These are phyloP conservation scores for Candida wancherniae DNA, from an alignment of 805 yeast genomes.

Conservation along the genomic window DNA sequence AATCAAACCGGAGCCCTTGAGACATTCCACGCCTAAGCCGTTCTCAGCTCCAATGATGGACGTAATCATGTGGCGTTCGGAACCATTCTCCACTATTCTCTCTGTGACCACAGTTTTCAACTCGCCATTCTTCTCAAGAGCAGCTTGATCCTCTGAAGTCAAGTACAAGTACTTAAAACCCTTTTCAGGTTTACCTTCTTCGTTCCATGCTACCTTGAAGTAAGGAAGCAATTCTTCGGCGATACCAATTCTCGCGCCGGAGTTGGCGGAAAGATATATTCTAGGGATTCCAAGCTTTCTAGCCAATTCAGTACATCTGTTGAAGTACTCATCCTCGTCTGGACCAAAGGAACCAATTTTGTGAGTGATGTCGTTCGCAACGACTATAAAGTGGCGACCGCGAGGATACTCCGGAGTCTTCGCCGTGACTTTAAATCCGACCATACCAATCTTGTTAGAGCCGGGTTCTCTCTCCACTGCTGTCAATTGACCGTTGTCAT, in stretches of 20 bases:
- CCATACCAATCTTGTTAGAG: conserved; percentile 94
- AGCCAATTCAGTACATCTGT: conserved; percentile 88
- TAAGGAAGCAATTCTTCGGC: conserved; percentile 93
- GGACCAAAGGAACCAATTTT: conserved; percentile 99
- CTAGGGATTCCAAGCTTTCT: conserved; percentile 91
- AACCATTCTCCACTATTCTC: conserved; percentile 77
- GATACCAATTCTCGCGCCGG: conserved; percentile 98
- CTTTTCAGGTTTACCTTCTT: conserved; percentile 63
- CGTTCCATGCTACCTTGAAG: conserved; percentile 92
- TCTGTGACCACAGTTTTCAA: conserved; percentile 66
- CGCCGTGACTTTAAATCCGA: conserved; percentile 84
- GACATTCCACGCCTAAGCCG: conserved; percentile 97
- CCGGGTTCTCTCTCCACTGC: conserved; percentile 96
- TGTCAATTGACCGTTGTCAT: conserved; percentile 66
- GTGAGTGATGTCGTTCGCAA: conserved; percentile 96
- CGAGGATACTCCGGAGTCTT: conserved; percentile 96
- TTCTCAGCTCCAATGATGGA: conserved; percentile 91
- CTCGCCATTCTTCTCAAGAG: conserved; percentile 56
- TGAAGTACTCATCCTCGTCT: conserved; percentile 86
- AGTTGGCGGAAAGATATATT: conserved; percentile 92
- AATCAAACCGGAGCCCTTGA: conserved; percentile 95
- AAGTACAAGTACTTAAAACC: conserved; percentile 90
- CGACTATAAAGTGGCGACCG: conserved; percentile 88
- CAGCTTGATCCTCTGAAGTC: conserved; percentile 57
- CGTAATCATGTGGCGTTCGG: conserved; percentile 73